phyloP scores from a whole-genome alignment of 2,329 filamentous ascomycete species.

The Venturia aucupariae region DNA sequence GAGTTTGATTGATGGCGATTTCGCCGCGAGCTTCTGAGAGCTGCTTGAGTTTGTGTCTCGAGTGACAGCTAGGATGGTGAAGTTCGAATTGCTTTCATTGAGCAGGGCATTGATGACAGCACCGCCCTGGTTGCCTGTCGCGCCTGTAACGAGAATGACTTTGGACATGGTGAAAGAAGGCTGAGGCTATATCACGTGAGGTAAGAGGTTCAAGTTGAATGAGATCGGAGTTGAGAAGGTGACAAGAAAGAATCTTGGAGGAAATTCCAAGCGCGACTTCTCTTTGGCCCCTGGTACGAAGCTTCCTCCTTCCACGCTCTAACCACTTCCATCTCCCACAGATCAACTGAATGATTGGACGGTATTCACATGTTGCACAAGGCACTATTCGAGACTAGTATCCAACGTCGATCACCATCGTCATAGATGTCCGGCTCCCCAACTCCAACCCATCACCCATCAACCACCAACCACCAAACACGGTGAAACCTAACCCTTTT shows the following conservation, averaged over 20 bases:
- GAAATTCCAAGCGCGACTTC: not conserved
- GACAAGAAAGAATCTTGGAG: not conserved
- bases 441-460: too few species aligned
- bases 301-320: not conserved
- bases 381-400: not conserved
- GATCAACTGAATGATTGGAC: not conserved
- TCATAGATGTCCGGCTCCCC: slow-evolving; percentile 2
- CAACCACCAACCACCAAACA: not conserved
- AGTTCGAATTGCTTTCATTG: slow-evolving; percentile 32
- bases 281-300: not conserved
- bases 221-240: not conserved
- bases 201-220: not conserved
- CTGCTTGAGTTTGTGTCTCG: slow-evolving; percentile 44
- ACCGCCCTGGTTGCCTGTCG: slow-evolving; percentile 39
- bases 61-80: slow-evolving; percentile 51
- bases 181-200: slow-evolving; percentile 8
- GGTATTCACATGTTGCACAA: slow-evolving; percentile 1
- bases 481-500: not conserved
- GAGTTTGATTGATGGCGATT: slow-evolving; percentile 41
- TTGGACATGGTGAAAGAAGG: slow-evolving; percentile 28
- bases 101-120: slow-evolving; percentile 35
- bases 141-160: slow-evolving; percentile 35
- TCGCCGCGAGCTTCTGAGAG: slow-evolving; percentile 38
- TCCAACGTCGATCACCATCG: not conserved
- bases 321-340: not conserved